Conservation (phyloP, 1,139 yeast species). For the Geotrichum cucujoidarum region DNA sequence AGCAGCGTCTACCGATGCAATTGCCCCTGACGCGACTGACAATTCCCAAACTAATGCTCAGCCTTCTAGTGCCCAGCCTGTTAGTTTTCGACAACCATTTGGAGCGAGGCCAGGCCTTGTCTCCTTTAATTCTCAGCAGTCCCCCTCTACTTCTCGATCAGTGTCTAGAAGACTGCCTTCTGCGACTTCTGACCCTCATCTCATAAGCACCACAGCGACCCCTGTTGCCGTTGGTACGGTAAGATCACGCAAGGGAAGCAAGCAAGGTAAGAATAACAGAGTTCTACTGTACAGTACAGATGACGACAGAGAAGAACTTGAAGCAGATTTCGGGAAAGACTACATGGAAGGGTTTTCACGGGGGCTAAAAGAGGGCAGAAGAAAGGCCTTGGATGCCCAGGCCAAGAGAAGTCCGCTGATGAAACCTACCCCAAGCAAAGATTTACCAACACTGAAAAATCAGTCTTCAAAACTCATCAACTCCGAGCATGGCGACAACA, state of each 20-base stretch:
- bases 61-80: neutral
- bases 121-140: neutral
- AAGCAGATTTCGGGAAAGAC: conserved; percentile 54
- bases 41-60: neutral
- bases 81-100: neutral
- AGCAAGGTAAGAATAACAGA: conserved; percentile 10
- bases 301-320: conserved; percentile 64
- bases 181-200: neutral
- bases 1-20: neutral
- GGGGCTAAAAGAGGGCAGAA: conserved; percentile 47
- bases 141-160: neutral
- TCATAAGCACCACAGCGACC: neutral
- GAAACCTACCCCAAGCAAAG: neutral
- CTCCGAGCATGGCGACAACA: neutral
- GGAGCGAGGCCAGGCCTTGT: neutral
- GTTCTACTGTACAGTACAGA: conserved; percentile 46
- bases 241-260: neutral
- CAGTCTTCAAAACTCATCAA: conserved; percentile 17
- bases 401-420: conserved; percentile 1
- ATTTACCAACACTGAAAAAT: neutral
- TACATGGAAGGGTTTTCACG: conserved; percentile 69
- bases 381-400: conserved; percentile 11
- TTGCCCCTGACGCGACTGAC: conserved; percentile 1
- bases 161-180: neutral
- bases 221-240: neutral